Evolutionary conservation across 2,329 filamentous ascomycete species (phyloP).

Genomic region (Stachybotrys chartarum): DNA sequence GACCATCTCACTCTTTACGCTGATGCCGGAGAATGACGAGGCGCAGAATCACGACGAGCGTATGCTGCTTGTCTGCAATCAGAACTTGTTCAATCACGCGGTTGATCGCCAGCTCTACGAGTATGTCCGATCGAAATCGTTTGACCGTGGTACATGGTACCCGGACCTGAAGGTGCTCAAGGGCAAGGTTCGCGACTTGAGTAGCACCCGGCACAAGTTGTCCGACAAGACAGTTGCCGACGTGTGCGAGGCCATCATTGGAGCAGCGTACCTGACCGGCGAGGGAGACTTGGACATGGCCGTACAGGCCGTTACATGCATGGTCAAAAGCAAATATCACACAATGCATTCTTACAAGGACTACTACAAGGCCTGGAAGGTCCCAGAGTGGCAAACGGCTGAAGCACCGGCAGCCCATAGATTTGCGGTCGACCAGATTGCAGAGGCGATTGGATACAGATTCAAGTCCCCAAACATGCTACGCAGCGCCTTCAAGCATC

Average conservation of each 20-base stretch:
- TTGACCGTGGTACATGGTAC: constrained; percentile 83
- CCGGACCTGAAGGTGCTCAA: constrained; percentile 67
- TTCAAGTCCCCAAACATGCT: constrained; percentile 74
- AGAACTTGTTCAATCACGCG: constrained; percentile 77
- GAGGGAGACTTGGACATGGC: constrained; percentile 46
- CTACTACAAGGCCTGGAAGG: constrained; percentile 62
- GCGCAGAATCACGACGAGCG: constrained; percentile 83
- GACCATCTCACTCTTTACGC: constrained; percentile 76
- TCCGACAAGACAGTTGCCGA: constrained; percentile 90
- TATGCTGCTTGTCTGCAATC: constrained; percentile 88
- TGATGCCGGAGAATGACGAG: constrained; percentile 71
- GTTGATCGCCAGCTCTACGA: constrained; percentile 58
- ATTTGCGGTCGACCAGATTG: constrained; percentile 60
- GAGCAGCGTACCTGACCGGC: constrained; percentile 62
- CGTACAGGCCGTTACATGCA: constrained; percentile 55
- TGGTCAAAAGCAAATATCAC: constrained; percentile 67
- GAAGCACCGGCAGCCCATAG: constrained; percentile 58
- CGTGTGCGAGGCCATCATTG: constrained; percentile 90
- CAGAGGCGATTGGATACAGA: constrained; percentile 45
- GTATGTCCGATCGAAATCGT: constrained; percentile 76
- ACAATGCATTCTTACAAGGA: constrained; percentile 61
- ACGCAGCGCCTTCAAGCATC: constrained; percentile 80
- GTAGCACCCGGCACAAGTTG: constrained; percentile 52
- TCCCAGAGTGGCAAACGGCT: constrained; percentile 63
- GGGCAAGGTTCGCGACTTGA: constrained; percentile 53